Evolutionary conservation across 2,329 filamentous ascomycete genomes (phyloP).

Genomic region (Microthyrium microscopicum): DNA sequence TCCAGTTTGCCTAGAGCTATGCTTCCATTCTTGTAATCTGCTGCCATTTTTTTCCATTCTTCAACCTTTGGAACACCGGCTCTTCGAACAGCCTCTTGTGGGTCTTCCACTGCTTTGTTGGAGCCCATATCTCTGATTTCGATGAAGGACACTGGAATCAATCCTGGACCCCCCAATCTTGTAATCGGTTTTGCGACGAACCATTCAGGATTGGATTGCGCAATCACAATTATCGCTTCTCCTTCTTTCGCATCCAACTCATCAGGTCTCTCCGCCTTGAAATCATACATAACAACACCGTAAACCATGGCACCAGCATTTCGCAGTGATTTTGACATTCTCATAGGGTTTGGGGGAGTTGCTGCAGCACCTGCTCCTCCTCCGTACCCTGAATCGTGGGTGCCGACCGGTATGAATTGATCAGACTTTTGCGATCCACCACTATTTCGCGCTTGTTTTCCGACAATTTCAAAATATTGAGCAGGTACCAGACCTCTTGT

Average conservation of each 20-base stretch:
- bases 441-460: conserved; percentile 83
- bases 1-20: conserved; percentile 81
- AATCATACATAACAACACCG: conserved; percentile 93
- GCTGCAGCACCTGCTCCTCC: conserved; percentile 15
- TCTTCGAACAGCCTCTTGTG: conserved; percentile 67
- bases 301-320: conserved; percentile 74
- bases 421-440: conserved; percentile 28
- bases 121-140: conserved; percentile 90
- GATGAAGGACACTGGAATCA: conserved; percentile 93
- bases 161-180: conserved; percentile 78
- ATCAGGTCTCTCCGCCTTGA: conserved; percentile 85
- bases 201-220: conserved; percentile 97
- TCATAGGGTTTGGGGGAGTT: too few relatives aligned
- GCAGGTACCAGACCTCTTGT: conserved; percentile 87
- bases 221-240: conserved; percentile 95
- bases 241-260: conserved; percentile 89
- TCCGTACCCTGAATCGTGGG: conserved; percentile 72
- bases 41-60: conserved; percentile 99
- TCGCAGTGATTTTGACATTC: conserved; percentile 22
- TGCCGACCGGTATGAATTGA: conserved; percentile 20
- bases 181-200: conserved; percentile 99
- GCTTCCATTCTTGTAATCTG: conserved; percentile 97
- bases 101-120: conserved; percentile 64
- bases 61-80: conserved; percentile 90
- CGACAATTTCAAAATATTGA: conserved; percentile 79